These are phyloP conservation scores for Debaryomyces fabryi DNA, from an alignment of 1,139 yeast genomes.

Conservation along the genomic window DNA sequence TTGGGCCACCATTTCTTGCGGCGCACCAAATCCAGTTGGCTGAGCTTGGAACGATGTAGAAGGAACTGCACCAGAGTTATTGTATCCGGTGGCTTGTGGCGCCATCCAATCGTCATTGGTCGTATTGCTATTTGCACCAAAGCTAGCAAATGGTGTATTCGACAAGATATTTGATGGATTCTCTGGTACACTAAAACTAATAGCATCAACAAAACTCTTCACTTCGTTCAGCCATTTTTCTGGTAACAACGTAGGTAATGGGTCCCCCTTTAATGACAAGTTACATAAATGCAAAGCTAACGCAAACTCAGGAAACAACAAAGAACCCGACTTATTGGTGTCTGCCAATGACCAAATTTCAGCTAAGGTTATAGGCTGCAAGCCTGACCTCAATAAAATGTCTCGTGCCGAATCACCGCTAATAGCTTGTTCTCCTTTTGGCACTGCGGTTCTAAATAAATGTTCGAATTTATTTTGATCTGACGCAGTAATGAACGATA, in stretches of 20 bases:
- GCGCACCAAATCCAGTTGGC: constrained; percentile 38
- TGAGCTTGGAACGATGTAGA: constrained; percentile 37
- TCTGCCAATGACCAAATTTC: constrained; percentile 92
- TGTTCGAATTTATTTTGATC: constrained; percentile 88
- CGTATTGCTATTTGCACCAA: constrained; percentile 18
- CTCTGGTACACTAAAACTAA: constrained; percentile 77
- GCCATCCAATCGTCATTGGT: constrained; percentile 29
- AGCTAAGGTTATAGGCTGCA: constrained; percentile 75
- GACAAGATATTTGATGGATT: constrained; percentile 46
- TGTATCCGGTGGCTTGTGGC: constrained; percentile 31
- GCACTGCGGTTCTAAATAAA: constrained; percentile 75
- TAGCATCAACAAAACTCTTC: constrained; percentile 82
- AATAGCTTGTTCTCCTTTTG: constrained; percentile 76
- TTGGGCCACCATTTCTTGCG: constrained; percentile 22
- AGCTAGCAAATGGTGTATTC: constrained; percentile 50
- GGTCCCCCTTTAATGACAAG: constrained; percentile 72
- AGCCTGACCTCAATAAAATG: constrained; percentile 78
- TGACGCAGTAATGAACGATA: constrained; percentile 80
- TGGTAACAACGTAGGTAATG: constrained; percentile 74
- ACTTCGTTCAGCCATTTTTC: constrained; percentile 81
- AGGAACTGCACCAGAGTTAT: constrained; percentile 18
- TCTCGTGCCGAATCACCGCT: constrained; percentile 78
- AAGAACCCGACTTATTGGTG: constrained; percentile 79
- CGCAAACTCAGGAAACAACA: constrained; percentile 93
- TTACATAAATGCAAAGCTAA: constrained; percentile 89